These are phyloP conservation scores for Polyplosphaeria fusca DNA, from an alignment of 495 filamentous ascomycete species.

Conservation along the genomic window DNA sequence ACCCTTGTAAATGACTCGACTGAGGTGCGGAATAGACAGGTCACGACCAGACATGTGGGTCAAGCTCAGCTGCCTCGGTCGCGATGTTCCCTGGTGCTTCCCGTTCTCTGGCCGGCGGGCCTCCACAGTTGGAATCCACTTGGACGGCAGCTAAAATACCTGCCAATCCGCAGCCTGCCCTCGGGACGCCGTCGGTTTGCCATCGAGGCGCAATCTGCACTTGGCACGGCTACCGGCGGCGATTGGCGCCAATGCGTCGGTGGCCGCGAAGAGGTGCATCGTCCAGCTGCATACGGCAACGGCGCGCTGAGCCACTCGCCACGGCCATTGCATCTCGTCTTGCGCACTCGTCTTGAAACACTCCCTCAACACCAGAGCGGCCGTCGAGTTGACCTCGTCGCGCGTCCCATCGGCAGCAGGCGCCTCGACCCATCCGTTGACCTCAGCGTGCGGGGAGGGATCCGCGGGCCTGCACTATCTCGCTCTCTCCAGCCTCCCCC, in stretches of 20 bases:
- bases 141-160: not conserved
- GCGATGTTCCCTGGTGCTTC: too few relatives aligned
- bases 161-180: constrained; percentile 11
- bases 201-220: constrained; percentile 21
- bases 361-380: not conserved
- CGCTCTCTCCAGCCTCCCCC: constrained; percentile 17
- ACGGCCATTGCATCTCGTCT: constrained; percentile 18
- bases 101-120: not conserved
- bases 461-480: constrained; percentile 5
- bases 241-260: constrained; percentile 8
- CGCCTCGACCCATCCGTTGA: not conserved
- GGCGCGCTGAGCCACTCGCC: constrained; percentile 12
- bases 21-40: too few relatives aligned
- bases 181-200: not conserved
- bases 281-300: constrained; percentile 20
- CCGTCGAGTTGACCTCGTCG: constrained; percentile 5
- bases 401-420: not conserved
- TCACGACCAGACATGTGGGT: too few relatives aligned
- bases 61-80: too few relatives aligned
- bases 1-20: too few relatives aligned
- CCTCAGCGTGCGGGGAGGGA: constrained; percentile 4
- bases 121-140: not conserved
- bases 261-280: constrained; percentile 14
- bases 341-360: constrained; percentile 16
- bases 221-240: constrained; percentile 27